Conservation (phyloP, 1,284 basidiomycete genomes). For the Tylopilus sp. region DNA sequence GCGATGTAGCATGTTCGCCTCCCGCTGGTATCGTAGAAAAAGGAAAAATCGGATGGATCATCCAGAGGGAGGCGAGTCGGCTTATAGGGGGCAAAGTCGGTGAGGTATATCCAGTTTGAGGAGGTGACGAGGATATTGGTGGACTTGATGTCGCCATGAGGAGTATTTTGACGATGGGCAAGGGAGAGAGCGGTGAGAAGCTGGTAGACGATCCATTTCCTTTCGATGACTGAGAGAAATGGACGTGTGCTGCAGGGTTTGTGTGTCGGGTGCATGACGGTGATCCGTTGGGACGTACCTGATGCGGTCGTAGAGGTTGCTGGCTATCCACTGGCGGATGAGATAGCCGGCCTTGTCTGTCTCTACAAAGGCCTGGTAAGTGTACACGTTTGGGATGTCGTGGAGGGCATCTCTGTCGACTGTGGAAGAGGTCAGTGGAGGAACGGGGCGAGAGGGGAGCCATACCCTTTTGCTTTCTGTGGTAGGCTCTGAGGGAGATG, state of each 20-base stretch:
- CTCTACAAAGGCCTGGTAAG: conserved; percentile 89
- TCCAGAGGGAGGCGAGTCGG: conserved; percentile 94
- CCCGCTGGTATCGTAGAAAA: conserved; percentile 96
- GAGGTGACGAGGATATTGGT: conserved; percentile 97
- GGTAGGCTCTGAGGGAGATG: conserved; percentile 58
- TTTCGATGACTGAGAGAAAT: conserved; percentile 88
- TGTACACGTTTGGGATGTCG: conserved; percentile 87
- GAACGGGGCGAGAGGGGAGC: fast-evolving
- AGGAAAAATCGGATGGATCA: conserved; percentile 96
- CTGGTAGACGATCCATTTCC: conserved; percentile 98
- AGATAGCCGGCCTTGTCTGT: conserved; percentile 97
- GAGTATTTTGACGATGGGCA: conserved; percentile 76
- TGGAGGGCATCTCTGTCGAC: conserved; percentile 82
- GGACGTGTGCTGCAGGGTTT: conserved; percentile 76
- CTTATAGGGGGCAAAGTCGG: conserved; percentile 97
- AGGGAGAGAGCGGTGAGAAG: conserved; percentile 84
- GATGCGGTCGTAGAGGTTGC: conserved; percentile 95
- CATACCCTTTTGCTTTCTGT: conserved; percentile 63
- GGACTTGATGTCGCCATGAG: conserved; percentile 97
- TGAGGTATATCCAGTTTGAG: conserved; percentile 93
- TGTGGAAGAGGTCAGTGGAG: conserved; percentile 26
- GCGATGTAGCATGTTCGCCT: conserved; percentile 94
- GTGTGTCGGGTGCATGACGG: neutral
- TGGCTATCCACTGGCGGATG: conserved; percentile 92
- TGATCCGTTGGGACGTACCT: conserved; percentile 57